Evolutionary conservation across 495 filamentous ascomycete genomes (phyloP).

Genomic region (Rhizodiscina lignyota): DNA sequence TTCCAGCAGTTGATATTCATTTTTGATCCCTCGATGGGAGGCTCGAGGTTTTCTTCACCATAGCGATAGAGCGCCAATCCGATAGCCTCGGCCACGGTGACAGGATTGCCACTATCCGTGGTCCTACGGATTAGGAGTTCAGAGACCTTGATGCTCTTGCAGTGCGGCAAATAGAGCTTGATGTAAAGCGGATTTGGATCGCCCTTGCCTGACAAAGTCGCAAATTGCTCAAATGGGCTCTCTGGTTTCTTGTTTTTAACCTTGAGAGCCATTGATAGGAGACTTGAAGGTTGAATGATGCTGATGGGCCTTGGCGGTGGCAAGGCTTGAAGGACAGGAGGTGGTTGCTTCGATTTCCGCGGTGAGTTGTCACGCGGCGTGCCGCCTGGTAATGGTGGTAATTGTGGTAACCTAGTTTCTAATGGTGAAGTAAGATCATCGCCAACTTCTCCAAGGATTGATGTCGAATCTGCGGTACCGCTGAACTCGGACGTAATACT

Average conservation of each 20-base stretch:
- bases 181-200: conserved; percentile 68
- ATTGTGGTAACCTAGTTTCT: conserved; percentile 24
- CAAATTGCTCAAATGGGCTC: conserved; percentile 73
- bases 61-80: conserved; percentile 81
- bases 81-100: conserved; percentile 80
- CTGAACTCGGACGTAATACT: conserved; percentile 53
- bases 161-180: conserved; percentile 78
- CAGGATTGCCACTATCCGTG: conserved; percentile 55
- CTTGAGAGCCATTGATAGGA: conserved; percentile 53
- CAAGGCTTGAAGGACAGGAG: conserved; percentile 53
- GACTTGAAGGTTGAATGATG: conserved; percentile 50
- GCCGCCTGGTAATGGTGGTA: no score
- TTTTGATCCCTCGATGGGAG: conserved; percentile 48
- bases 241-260: conserved; percentile 63
- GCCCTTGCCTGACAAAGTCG: conserved; percentile 71
- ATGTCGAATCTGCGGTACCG: conserved; percentile 44
- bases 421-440: conserved; percentile 20
- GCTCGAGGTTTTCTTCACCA: conserved; percentile 61
- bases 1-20: conserved; percentile 85
- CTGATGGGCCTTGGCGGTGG: conserved; percentile 87
- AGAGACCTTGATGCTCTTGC: conserved; percentile 41
- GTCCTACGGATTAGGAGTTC: conserved; percentile 64
- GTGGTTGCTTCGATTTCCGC: conserved; percentile 39
- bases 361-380: no score
- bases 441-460: conserved; percentile 35